phyloP scores from a whole-genome alignment of 2,329 filamentous ascomycete species.

The Penicillium freii region DNA sequence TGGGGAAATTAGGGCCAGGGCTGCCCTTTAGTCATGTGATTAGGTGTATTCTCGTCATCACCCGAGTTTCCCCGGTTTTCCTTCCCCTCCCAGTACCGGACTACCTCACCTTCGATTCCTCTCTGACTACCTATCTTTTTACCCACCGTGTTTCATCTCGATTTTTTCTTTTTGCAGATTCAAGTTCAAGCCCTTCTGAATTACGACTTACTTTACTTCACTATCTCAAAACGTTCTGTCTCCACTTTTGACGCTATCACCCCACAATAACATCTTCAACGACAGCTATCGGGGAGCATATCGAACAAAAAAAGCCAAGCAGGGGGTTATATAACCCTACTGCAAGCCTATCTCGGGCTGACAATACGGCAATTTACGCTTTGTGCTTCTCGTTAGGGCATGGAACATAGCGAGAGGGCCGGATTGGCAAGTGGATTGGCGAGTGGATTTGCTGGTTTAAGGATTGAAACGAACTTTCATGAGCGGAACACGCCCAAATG shows the following conservation, averaged over 20 bases:
- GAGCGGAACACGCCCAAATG: constrained; percentile 27
- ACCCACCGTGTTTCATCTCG: background rate
- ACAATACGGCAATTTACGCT: constrained; percentile 13
- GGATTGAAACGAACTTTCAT: constrained; percentile 40
- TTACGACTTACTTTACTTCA: background rate
- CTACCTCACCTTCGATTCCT: constrained; percentile 14
- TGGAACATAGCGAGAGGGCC: constrained; percentile 40
- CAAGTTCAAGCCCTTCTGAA: background rate
- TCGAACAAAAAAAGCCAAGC: constrained; percentile 7
- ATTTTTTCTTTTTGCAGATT: background rate
- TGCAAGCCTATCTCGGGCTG: constrained; percentile 16
- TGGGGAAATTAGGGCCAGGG: constrained; percentile 13
- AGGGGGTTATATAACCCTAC: constrained; percentile 25
- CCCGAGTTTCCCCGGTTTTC: constrained; percentile 14
- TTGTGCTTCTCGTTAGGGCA: constrained; percentile 32
- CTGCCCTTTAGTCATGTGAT: constrained; percentile 7
- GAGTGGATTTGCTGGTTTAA: constrained; percentile 35
- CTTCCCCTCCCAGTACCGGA: constrained; percentile 6
- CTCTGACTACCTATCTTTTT: constrained; percentile 1
- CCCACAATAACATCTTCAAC: constrained; percentile 20
- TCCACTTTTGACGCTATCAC: constrained; percentile 22
- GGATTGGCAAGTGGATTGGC: constrained; percentile 7
- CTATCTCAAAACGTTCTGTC: constrained; percentile 4
- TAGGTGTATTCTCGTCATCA: constrained; percentile 1
- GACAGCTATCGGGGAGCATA: constrained; percentile 7